Evolutionary conservation across 805 yeast species (phyloP).

Genomic region (Candida insectorum): DNA sequence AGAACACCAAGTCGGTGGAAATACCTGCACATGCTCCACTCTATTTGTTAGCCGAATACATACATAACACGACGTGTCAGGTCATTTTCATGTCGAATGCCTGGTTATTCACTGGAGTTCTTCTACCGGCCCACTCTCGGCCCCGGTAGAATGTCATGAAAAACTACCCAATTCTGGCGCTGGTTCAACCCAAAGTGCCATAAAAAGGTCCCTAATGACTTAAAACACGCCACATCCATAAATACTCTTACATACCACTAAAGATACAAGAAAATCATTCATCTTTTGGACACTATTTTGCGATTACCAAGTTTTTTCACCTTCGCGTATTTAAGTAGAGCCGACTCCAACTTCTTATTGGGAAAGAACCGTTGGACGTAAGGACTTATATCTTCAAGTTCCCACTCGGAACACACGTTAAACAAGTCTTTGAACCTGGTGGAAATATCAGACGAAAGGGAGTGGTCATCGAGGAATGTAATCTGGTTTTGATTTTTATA

Average conservation of each 20-base stretch:
- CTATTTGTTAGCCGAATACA: constrained; percentile 13
- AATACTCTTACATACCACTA: constrained; percentile 9
- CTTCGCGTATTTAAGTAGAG: constrained; percentile 35
- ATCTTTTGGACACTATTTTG: constrained; percentile 26
- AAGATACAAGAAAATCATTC: constrained; percentile 11
- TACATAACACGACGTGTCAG: too few relatives aligned
- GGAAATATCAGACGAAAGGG: constrained; percentile 38
- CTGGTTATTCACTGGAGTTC: background rate
- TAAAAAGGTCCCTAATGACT: too few relatives aligned
- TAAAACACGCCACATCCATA: background rate
- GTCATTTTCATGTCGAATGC: too few relatives aligned
- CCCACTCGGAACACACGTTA: constrained; percentile 31
- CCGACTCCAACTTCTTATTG: constrained; percentile 35
- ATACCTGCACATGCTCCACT: constrained; percentile 98
- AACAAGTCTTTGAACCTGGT: constrained; percentile 30
- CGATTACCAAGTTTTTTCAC: constrained; percentile 32
- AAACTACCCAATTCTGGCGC: too few relatives aligned
- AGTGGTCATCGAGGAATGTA: constrained; percentile 48
- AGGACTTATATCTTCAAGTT: constrained; percentile 37
- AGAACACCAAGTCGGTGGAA: constrained; percentile 88
- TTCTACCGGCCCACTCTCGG: background rate
- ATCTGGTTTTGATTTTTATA: constrained; percentile 44
- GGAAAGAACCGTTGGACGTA: constrained; percentile 24
- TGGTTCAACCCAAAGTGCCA: too few relatives aligned
- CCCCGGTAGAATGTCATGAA: too few relatives aligned